A percentile compares a stretch with the other conserved stretches of the same genome.
Conservation (phyloP, 306 rosid genomes). For the Leucaena leucocephala region DNA sequence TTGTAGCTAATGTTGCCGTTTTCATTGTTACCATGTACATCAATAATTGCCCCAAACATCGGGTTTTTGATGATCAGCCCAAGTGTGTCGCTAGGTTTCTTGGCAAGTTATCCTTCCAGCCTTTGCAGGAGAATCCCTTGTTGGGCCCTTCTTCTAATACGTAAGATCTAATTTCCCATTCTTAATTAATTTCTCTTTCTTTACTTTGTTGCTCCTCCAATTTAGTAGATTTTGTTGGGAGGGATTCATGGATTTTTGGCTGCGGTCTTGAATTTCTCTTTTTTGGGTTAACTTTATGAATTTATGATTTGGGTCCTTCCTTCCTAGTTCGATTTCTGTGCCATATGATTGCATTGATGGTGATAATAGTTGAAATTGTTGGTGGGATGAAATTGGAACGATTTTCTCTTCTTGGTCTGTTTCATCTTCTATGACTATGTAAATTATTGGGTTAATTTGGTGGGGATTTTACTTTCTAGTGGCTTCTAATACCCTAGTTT, state of each 20-base stretch:
- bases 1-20: constrained; percentile 64
- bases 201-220: background rate
- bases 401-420: too few relatives aligned
- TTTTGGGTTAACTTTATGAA: constrained; percentile 1
- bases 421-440: too few relatives aligned
- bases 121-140: constrained; percentile 74
- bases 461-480: background rate
- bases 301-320: constrained; percentile 8
- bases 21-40: constrained; percentile 67
- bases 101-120: constrained; percentile 71
- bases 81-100: constrained; percentile 68
- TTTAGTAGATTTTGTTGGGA: background rate
- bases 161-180: constrained; percentile 41
- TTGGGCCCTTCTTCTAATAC: constrained; percentile 83
- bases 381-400: too few relatives aligned
- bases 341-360: background rate
- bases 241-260: background rate
- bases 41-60: constrained; percentile 68
- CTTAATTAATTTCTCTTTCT: background rate
- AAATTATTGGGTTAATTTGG: too few relatives aligned
- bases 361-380: constrained; percentile 11
- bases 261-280: constrained; percentile 2
- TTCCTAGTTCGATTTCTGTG: constrained; percentile 6
- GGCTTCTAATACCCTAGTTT: constrained; percentile 3
- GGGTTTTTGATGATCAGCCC: constrained; percentile 25